Percentiles rank a stretch among this genome's conserved stretches.
These are phyloP conservation scores for Cyanidiococcus yangmingshanensis DNA, from an alignment of 23 red algal genomes.

Conservation along the genomic window DNA sequence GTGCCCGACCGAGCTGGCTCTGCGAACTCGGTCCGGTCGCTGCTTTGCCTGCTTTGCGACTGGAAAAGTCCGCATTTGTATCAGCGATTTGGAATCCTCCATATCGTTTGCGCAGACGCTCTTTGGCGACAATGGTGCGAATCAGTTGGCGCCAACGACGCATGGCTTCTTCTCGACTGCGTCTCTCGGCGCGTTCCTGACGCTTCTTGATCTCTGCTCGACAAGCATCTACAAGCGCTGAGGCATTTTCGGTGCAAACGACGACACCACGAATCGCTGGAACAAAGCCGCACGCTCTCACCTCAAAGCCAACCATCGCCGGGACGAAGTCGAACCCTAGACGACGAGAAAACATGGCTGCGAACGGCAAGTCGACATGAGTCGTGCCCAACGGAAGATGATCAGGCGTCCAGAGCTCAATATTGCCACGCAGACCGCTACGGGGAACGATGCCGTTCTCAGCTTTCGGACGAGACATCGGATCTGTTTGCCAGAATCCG, in stretches of 20 bases:
- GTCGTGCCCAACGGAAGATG: slow-evolving; percentile 59
- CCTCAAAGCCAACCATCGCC: slow-evolving; percentile 92
- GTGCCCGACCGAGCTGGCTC: not conserved
- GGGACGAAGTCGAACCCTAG: slow-evolving; percentile 63
- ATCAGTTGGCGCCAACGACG: slow-evolving; percentile 29
- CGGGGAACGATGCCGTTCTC: slow-evolving; percentile 48
- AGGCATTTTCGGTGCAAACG: slow-evolving; percentile 45
- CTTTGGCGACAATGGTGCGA: slow-evolving; percentile 31
- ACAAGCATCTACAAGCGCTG: slow-evolving; percentile 43
- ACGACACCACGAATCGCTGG: slow-evolving; percentile 79
- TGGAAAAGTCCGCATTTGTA: slow-evolving; percentile 4
- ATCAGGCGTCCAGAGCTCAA: slow-evolving; percentile 75
- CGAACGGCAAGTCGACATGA: slow-evolving; percentile 50
- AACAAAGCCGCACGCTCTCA: slow-evolving; percentile 47
- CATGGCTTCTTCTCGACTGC: slow-evolving; percentile 30
- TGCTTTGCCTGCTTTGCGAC: slow-evolving; percentile 12
- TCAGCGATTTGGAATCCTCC: slow-evolving; percentile 20
- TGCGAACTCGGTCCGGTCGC: not conserved
- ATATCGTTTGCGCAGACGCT: slow-evolving; percentile 40
- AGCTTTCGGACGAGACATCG: slow-evolving; percentile 29
- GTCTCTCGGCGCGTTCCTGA: slow-evolving; percentile 26
- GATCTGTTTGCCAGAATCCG: slow-evolving; percentile 79
- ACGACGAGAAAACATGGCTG: slow-evolving; percentile 40
- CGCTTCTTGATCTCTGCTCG: slow-evolving; percentile 23
- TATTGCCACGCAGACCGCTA: slow-evolving; percentile 41